These are phyloP conservation scores for Tricholoma sp. DNA, from an alignment of 768 basidiomycete genomes.

Conservation along the genomic window DNA sequence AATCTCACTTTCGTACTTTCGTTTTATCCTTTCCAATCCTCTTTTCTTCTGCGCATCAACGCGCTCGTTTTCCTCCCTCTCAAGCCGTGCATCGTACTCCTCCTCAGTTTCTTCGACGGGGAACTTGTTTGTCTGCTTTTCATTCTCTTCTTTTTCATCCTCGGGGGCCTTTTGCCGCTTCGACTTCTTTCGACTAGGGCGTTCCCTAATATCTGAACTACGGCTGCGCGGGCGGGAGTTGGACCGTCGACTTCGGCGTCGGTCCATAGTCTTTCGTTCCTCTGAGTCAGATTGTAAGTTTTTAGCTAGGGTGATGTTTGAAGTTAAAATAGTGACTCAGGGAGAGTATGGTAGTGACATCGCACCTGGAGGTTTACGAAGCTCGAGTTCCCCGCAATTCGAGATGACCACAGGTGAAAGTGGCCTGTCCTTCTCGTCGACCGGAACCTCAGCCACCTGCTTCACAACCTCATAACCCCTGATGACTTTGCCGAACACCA, in stretches of 20 bases:
- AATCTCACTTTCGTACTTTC: slow-evolving; percentile 27
- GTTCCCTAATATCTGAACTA: slow-evolving; percentile 9
- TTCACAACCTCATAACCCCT: slow-evolving; percentile 57
- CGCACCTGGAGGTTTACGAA: slow-evolving; percentile 37
- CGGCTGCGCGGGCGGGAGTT: slow-evolving; percentile 13
- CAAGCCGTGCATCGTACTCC: slow-evolving; percentile 65
- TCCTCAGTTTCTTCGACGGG: slow-evolving; percentile 55
- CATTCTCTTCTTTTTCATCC: slow-evolving; percentile 20
- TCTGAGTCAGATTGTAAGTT: slow-evolving; percentile 5
- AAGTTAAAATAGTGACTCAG: background rate
- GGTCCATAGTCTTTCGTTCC: slow-evolving; percentile 12
- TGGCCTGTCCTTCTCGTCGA: slow-evolving; percentile 75
- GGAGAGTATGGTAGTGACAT: background rate
- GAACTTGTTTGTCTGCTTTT: slow-evolving; percentile 11
- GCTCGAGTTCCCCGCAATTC: slow-evolving; percentile 83
- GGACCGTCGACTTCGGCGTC: slow-evolving; percentile 10
- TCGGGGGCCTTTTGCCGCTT: slow-evolving; percentile 22
- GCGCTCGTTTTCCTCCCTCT: slow-evolving; percentile 61
- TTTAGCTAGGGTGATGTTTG: background rate
- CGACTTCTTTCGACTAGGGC: slow-evolving; percentile 19
- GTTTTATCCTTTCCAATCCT: slow-evolving; percentile 46
- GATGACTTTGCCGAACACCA: slow-evolving; percentile 49
- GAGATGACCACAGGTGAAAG: slow-evolving; percentile 58
- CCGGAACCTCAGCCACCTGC: slow-evolving; percentile 56
- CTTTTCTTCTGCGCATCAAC: slow-evolving; percentile 39